Base-by-base conservation (phyloP, 192 early-diverging fungal species). In the Linderina pennispora region DNA sequence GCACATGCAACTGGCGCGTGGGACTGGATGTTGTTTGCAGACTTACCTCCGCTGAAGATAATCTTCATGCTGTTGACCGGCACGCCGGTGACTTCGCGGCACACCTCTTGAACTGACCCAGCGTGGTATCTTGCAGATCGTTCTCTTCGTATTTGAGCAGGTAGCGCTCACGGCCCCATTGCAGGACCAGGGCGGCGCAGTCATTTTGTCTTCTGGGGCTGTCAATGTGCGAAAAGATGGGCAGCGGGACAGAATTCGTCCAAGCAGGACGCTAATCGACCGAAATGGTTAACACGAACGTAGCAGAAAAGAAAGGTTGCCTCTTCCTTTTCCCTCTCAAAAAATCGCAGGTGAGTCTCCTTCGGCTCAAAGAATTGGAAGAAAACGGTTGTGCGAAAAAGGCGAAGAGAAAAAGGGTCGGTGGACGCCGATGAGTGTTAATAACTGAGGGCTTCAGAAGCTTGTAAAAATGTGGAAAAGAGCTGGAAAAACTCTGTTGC, bases 1-100 rank as follows among this genome's bases (percentile, higher is more conserved):
- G n/a, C n/a, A n/a, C n/a, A n/a, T n/a, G n/a, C n/a, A n/a, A 9
- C 36, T 18, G n/a, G 36, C 36, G 17, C 36, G 17, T n/a, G n/a
- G n/a, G n/a, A n/a, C n/a, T n/a, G n/a, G n/a, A n/a, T n/a, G n/a
- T 5, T 13, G n/a, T 6, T 43, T 9, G 42, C 18, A 15, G 14
- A 63, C 68, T 53, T 80, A 87, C 87, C 87, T 48, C 85, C 89
- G 34, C 80, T 80, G 21, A 80, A 74, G 21, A 80, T 56, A 16
- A 96, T 60, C 45, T 83, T 87, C 69, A 92, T 82, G 19, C 75
- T 77, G 38, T 80, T 81, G 4, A 77, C 70, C 8, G 91, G 91
- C 10, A 96, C 84, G 19, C 84, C 80, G 0, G 89, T 87, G 18
- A 79, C 60, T 32, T 78, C 68, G 41, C 84, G 82, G 46, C 86